Conservation (phyloP, 306 rosid species). For the Corylus avellana region DNA sequence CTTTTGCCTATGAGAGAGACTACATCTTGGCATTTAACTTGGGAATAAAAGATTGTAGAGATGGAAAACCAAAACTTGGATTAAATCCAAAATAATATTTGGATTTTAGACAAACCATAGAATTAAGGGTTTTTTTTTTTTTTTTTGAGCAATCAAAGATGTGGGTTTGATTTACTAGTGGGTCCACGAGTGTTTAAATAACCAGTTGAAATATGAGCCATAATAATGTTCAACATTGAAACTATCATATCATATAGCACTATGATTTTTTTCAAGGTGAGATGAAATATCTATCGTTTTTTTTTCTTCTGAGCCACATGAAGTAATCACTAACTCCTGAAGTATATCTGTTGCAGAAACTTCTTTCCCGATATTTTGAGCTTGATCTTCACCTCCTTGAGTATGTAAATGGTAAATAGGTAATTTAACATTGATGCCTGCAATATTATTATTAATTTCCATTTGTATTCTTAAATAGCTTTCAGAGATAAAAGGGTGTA, state of each 20-base stretch:
- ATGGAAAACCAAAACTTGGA: not conserved
- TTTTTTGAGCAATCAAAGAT: too few species aligned
- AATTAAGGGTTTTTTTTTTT: not conserved
- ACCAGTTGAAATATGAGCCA: not conserved
- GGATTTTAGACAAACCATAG: not conserved
- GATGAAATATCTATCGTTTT: not conserved
- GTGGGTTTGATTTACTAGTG: not conserved
- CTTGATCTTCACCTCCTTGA: constrained; percentile 86
- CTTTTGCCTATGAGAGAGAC: not conserved
- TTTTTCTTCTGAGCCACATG: not conserved
- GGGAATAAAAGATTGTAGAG: not conserved
- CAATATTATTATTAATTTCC: not conserved
- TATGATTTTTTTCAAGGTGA: too few species aligned
- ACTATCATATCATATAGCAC: not conserved
- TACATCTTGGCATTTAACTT: not conserved
- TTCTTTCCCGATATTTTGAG: constrained; percentile 70
- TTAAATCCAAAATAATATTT: not conserved
- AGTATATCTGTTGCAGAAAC: constrained; percentile 57
- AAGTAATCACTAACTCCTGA: not conserved
- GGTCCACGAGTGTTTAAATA: not conserved
- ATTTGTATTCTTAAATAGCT: constrained; percentile 16
- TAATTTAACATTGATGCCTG: constrained; percentile 1
- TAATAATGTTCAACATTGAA: not conserved
- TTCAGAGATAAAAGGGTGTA: not conserved
- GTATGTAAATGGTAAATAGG: constrained; percentile 67